Evolutionary conservation across 371 early-diverging fungal genomes (phyloP), one percentile per base, ranked within the genome.

Genomic region (Funneliformis caledonium): DNA sequence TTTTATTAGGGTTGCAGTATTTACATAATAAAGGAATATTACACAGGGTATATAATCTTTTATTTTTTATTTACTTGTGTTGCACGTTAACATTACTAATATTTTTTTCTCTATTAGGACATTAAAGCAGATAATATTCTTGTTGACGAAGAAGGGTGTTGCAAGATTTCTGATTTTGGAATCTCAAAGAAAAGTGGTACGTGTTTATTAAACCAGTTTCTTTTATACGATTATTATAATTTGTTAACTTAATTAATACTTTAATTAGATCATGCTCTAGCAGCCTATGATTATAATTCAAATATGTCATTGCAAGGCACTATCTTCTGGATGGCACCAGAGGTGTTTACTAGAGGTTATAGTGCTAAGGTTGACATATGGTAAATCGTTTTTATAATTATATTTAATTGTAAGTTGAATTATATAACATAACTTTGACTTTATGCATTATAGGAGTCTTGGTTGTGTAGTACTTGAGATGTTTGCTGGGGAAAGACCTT

Each of bases 151-250:
- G 92, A 94, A 50, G 96, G 97, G 50, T 87, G 92, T 0, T 96
- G 97, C 82, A 98, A 99, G 85, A 97, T 99, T 14, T 94, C 96
- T 10, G 99, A 99, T 86, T 99, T 99, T 91, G 99, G 99, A 9
- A 91, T 99, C 8, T 95, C 97, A 3, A 97, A 96, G 83, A 92
- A 90, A 84, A 91, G 88, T 78, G 92, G 85, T 80, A 88, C 88
- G 78, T 59, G 75, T 76, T 37, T 59, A 74, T 33, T 4, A 14
- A 59, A 19, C 37, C 10, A 16, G 2, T 65, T 65, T 67, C 16
- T 37, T 72, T 52, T 9, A n/a, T 62, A 37, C 12, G n/a, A 37
- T 26, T 67, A 42, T 16, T 4, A 4, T 14, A 37, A 37, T 4
- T 65, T 67, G 37, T 6, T 64, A 52, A 45, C 45, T 42, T 50